Percentiles rank a stretch among this genome's conserved stretches.
Evolutionary conservation across 129 eudicot genomes (phyloP).

Genomic region (Flaveria linearis): DNA sequence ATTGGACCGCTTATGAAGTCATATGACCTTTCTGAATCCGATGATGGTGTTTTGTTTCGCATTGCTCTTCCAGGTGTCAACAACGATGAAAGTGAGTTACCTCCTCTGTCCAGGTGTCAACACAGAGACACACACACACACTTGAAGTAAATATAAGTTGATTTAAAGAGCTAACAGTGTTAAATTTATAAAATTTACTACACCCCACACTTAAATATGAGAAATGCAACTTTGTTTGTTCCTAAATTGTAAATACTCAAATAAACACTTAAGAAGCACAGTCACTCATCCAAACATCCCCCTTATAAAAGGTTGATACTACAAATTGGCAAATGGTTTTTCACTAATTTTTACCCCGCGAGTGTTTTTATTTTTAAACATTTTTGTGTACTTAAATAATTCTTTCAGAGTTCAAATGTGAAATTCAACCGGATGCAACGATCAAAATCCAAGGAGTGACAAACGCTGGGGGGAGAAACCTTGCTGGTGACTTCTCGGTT

Average conservation of each 20-base stretch:
- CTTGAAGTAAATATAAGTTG: not conserved
- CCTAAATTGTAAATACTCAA: not conserved
- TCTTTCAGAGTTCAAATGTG: slow-evolving; percentile 52
- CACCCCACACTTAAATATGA: not conserved
- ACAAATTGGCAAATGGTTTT: not conserved
- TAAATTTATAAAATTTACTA: too few species aligned
- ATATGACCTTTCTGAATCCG: slow-evolving; percentile 60
- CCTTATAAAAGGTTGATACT: not conserved
- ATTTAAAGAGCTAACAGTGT: not conserved
- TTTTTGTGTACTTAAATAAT: not conserved
- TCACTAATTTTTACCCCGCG: not conserved
- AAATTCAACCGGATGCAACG: slow-evolving; percentile 47
- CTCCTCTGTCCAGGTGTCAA: too few species aligned
- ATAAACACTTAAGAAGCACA: not conserved
- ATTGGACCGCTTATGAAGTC: slow-evolving; percentile 58
- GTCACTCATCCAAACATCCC: not conserved
- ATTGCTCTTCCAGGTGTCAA: slow-evolving; percentile 84
- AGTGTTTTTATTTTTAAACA: not conserved
- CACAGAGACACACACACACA: not conserved
- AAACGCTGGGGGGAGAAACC: slow-evolving; percentile 50
- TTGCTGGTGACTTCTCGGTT: slow-evolving; percentile 61
- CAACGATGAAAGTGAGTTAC: slow-evolving; percentile 61
- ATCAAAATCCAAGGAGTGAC: slow-evolving; percentile 51
- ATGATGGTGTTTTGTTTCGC: slow-evolving; percentile 59
- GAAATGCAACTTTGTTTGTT: not conserved